Conservation (phyloP, 1,139 yeast species). For the Diutina neorugosa region DNA sequence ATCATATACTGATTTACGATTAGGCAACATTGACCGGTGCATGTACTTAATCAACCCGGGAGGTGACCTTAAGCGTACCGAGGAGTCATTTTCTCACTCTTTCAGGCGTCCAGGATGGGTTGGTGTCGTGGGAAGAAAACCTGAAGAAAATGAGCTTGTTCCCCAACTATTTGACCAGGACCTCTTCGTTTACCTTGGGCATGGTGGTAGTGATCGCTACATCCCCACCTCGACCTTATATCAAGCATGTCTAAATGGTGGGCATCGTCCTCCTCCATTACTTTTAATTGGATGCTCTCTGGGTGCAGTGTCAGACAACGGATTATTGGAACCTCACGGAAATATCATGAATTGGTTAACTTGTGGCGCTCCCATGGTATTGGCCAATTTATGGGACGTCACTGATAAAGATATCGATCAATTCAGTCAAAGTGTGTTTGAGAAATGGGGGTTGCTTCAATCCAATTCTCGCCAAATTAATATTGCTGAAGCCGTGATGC, state of each 20-base stretch:
- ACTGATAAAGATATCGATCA: conserved; percentile 90
- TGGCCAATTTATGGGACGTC: conserved; percentile 93
- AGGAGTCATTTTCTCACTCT: conserved; percentile 38
- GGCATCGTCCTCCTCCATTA: conserved; percentile 45
- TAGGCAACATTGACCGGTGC: conserved; percentile 6
- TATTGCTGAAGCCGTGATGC: conserved; percentile 37
- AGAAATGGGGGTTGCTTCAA: conserved; percentile 47
- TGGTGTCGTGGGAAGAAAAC: conserved; percentile 17
- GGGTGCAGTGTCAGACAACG: conserved; percentile 50
- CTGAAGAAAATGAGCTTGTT: conserved; percentile 34
- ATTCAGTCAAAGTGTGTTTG: conserved; percentile 50
- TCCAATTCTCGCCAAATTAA: conserved; percentile 10
- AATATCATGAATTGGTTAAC: conserved; percentile 62
- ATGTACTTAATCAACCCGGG: conserved; percentile 70
- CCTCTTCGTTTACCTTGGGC: conserved; percentile 78
- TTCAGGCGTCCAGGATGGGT: conserved; percentile 16
- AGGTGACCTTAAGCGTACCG: conserved; percentile 63
- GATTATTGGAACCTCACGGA: conserved; percentile 63
- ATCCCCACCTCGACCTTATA: conserved; percentile 23
- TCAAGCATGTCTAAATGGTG: conserved; percentile 12
- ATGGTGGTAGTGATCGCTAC: conserved; percentile 90
- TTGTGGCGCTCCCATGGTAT: conserved; percentile 73
- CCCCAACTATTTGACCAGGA: conserved; percentile 23
- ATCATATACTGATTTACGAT: conserved; percentile 9
- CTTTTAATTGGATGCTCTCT: conserved; percentile 89